Percentiles rank a stretch among this genome's conserved stretches.
phyloP scores from a whole-genome alignment of 345 rosid genomes.

The Syzygium aqueum region DNA sequence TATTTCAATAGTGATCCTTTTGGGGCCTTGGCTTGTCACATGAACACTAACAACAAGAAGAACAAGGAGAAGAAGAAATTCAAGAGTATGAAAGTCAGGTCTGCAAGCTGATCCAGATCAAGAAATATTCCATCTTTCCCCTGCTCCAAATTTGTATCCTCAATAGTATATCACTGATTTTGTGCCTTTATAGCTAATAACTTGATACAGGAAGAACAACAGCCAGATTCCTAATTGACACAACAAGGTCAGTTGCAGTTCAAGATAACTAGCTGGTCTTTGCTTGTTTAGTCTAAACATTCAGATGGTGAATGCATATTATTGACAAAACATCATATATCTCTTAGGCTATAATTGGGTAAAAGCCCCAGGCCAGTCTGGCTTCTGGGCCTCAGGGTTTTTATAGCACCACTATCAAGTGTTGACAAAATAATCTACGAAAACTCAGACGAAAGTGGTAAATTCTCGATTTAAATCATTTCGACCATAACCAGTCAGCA shows the following conservation, averaged over 20 bases:
- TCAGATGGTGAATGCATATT: not conserved
- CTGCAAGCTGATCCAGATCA: not conserved
- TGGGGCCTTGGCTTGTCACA: not conserved
- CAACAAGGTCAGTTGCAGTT: not conserved
- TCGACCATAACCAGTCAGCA: not conserved
- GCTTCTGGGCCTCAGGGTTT: not conserved
- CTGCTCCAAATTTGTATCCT: not conserved
- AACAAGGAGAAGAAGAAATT: not conserved
- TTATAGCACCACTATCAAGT: not conserved
- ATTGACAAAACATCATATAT: not conserved
- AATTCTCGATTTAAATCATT: not conserved
- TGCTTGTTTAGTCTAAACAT: not conserved
- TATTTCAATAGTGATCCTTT: not conserved
- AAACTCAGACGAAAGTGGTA: not conserved
- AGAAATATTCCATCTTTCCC: not conserved
- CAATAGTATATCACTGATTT: not conserved
- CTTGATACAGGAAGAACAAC: not conserved
- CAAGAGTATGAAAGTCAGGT: not conserved
- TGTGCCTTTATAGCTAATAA: not conserved
- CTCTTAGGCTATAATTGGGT: not conserved
- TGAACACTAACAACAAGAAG: not conserved
- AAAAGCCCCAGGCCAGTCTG: not conserved
- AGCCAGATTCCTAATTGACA: not conserved
- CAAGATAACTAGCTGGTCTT: not conserved
- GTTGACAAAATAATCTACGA: not conserved